Base-by-base conservation (phyloP, 2,329 filamentous ascomycete species). In the Juglanconis oblonga region DNA sequence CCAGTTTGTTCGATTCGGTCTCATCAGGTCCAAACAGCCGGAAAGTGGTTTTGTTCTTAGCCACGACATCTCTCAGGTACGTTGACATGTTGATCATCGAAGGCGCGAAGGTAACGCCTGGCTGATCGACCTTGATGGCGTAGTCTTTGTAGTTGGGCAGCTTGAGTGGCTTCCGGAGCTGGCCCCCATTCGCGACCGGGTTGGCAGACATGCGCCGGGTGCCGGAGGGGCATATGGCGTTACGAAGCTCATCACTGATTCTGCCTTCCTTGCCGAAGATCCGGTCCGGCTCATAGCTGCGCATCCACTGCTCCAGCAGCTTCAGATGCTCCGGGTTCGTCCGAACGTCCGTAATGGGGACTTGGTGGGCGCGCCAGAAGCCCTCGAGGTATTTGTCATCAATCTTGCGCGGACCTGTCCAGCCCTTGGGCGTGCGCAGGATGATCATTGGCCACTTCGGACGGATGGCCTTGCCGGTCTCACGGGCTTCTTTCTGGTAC, bases 361-460 rank as follows among this genome's bases (percentile, higher is more conserved):
- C 87, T 73, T 93, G 90, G 70, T 93, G 90, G 17, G 89, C 79
- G 48, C 89, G 83, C 89, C 89, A 93, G 78, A 85, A 92, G n/a
- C 90, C 90, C 67, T 86, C 86, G 7, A 92, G 81, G 66, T 83
- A 87, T 69, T 91, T 87, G 60, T 83, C 83, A 66, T 88, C 87
- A 54, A 92, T 68, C 71, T 90, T 88, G 61, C 88, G 82, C 5
- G 90, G 90, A 1, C 84, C 89, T 13, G 87, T 91, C 90, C 90
- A 93, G 59, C 90, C 90, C 76, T 93, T 92, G 57, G 90, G 90
- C 38, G 83, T 89, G 67, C 90, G 84, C 38, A 93, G 85, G 42
- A 93, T 76, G 58, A 93, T 85, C 88, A 93, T 90, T 48, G 90
- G 90, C 90, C 90, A 93, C 64, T 78, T 81, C 14, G 89, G 88